Percentiles rank a stretch among this genome's conserved stretches.
Evolutionary conservation across 2,329 filamentous ascomycete species (phyloP).

Genomic region (Diplodia scrobiculata): DNA sequence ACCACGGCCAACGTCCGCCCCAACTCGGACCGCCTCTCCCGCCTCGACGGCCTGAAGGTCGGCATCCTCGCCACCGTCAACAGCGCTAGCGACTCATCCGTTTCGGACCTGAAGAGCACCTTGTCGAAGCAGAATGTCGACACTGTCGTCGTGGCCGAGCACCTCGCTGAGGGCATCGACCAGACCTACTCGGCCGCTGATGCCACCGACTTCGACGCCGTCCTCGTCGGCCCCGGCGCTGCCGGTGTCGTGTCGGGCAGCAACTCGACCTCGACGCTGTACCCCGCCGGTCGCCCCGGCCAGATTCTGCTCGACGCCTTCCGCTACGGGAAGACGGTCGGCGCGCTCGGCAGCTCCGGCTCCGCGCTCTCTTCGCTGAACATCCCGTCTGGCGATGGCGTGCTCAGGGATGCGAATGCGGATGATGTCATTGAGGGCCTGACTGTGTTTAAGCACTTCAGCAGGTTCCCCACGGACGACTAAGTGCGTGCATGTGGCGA

Average conservation of each 20-base stretch:
- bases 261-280: conserved; percentile 52
- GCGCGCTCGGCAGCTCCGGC: conserved; percentile 56
- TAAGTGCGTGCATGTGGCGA: background rate
- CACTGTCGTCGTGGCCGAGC: conserved; percentile 63
- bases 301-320: conserved; percentile 66
- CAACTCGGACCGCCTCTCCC: conserved; percentile 60
- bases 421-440: conserved; percentile 56
- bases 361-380: conserved; percentile 49
- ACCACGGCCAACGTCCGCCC: conserved; percentile 63
- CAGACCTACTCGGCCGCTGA: conserved; percentile 67
- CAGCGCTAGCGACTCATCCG: conserved; percentile 50
- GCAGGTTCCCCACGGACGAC: conserved; percentile 62
- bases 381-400: conserved; percentile 44
- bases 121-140: conserved; percentile 58
- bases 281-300: conserved; percentile 63
- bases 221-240: conserved; percentile 62
- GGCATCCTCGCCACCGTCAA: conserved; percentile 61
- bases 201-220: conserved; percentile 62
- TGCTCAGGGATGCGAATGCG: conserved; percentile 44
- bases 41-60: conserved; percentile 64
- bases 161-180: conserved; percentile 57
- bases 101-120: conserved; percentile 57
- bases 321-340: conserved; percentile 71
- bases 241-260: conserved; percentile 54
- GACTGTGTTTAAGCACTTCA: conserved; percentile 65